Conservation (phyloP, 2,329 filamentous ascomycete genomes). For the Colletotrichum limetticola region DNA sequence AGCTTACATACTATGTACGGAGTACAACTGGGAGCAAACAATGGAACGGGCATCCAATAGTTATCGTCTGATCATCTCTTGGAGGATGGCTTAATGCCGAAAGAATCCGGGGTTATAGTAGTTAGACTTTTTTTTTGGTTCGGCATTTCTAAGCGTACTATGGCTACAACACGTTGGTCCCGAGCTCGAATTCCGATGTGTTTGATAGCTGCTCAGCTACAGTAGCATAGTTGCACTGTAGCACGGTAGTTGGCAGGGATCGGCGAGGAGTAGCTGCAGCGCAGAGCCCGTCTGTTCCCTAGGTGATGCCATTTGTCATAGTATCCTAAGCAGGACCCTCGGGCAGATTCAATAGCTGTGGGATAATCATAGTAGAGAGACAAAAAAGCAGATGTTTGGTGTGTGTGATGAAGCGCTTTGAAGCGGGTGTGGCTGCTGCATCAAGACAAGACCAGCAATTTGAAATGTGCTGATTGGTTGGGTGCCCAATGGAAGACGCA, state of each 20-base stretch:
- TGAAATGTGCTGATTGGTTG: not conserved
- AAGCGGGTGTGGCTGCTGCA: constrained; percentile 31
- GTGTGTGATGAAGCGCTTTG: constrained; percentile 21
- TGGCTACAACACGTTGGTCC: not conserved
- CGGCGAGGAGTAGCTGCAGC: not conserved
- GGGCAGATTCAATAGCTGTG: not conserved
- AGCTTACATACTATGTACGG: too few relatives aligned
- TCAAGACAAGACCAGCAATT: not conserved
- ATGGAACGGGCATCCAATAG: not conserved
- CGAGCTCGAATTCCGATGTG: not conserved
- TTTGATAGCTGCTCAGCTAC: too few relatives aligned
- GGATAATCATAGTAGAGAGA: too few relatives aligned
- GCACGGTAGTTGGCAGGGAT: not conserved
- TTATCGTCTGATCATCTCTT: not conserved
- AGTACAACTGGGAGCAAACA: not conserved
- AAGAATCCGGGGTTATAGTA: not conserved
- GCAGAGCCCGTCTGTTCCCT: constrained; percentile 9
- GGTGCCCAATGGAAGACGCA: constrained; percentile 7
- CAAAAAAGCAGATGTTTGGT: not conserved
- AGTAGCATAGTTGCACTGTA: not conserved
- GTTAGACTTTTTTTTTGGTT: not conserved
- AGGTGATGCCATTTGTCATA: constrained; percentile 21
- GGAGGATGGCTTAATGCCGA: not conserved
- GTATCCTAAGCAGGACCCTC: not conserved
- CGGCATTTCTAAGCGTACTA: not conserved